Conservation (phyloP, 1,284 basidiomycete genomes). For the Microbotryum lychnidis-dioicae region DNA sequence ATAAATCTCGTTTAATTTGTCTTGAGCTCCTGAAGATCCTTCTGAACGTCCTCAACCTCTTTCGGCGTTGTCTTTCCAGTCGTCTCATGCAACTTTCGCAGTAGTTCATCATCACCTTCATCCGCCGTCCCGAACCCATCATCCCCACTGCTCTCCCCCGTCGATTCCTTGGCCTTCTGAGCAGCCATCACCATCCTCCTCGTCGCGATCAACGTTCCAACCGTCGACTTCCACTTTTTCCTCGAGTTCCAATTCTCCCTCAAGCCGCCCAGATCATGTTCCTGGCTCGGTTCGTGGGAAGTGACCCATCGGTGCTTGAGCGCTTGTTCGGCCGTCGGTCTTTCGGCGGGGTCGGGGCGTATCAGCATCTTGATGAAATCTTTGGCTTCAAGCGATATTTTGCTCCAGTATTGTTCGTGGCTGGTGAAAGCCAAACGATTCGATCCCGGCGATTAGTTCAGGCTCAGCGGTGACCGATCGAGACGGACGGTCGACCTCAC, state of each 20-base stretch:
- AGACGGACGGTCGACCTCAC: slow-evolving; percentile 10
- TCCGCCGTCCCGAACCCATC: slow-evolving; percentile 17
- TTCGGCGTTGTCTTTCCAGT: too few relatives aligned
- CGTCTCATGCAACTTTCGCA: too few relatives aligned
- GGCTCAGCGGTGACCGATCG: too few relatives aligned
- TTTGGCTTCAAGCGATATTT: slow-evolving; percentile 72
- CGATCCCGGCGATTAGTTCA: not conserved
- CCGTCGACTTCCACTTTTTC: slow-evolving; percentile 25
- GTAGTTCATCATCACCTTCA: slow-evolving; percentile 1
- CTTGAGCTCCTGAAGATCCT: too few relatives aligned
- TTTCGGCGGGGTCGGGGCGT: slow-evolving; percentile 59
- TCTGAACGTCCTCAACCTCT: too few relatives aligned
- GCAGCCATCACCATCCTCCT: slow-evolving; percentile 15
- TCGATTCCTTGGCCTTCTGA: not conserved
- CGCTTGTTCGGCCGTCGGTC: slow-evolving; percentile 68
- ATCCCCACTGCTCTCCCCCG: slow-evolving; percentile 1
- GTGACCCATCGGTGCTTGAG: slow-evolving; percentile 67
- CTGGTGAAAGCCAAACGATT: not conserved
- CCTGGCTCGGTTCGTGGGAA: slow-evolving; percentile 51
- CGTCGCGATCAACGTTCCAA: slow-evolving; percentile 24
- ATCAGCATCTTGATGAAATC: slow-evolving; percentile 70
- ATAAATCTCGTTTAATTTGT: too few relatives aligned
- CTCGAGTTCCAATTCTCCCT: slow-evolving; percentile 54
- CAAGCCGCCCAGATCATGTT: slow-evolving; percentile 65
- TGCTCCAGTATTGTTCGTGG: slow-evolving; percentile 88